Evolutionary conservation across 306 rosid species (phyloP), one percentile per base, ranked within the genome.

Genomic region (Chamaecrista fasciculata): DNA sequence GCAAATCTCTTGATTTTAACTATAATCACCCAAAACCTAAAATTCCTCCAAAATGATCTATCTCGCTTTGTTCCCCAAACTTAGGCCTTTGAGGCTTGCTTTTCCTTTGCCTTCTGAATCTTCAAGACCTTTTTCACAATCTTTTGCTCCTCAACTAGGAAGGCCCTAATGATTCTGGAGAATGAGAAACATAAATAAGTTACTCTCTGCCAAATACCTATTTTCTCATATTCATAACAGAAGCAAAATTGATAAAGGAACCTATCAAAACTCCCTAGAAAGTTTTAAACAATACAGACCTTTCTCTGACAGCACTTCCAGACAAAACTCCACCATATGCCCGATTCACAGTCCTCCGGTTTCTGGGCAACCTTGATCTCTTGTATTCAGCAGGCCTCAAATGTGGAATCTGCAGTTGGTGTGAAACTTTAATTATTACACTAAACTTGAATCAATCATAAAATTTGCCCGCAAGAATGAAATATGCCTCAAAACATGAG

Each of bases 31-130:
- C 63, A 72, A 61, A 36, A 36, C 33, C 83, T 77, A 81, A 60
- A 12, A 75, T 51, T 60, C 74, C 39, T 71, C 78, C 74, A 72
- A 81, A 80, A 79, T 55, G 69, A 65, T 66, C 49, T 21, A 50
- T 47, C 64, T 47, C 77, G 24, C 25, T 52, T 12, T 33, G 51
- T 20, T 19, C 37, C 61, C 51, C 65, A 68, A 39, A 34, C 62
- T 87, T 62, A 88, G 51, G 36, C 85, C 80, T 79, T 86, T 14
- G 67, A 71, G 24, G 90, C 63, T 20, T 46, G 79, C 73, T 85
- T 89, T 79, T 89, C 92, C 70, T 86, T 89, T 5, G 96, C 57
- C 84, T 89, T 86, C 73, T 89, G 96, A 70, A 89, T 86, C 89
- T 86, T 88, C 86, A 88, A 80, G 3, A 88, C 91, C 86, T 88